Evolutionary conservation across 129 eudicot genomes (phyloP).

Genomic region (Centaurea solstitialis): DNA sequence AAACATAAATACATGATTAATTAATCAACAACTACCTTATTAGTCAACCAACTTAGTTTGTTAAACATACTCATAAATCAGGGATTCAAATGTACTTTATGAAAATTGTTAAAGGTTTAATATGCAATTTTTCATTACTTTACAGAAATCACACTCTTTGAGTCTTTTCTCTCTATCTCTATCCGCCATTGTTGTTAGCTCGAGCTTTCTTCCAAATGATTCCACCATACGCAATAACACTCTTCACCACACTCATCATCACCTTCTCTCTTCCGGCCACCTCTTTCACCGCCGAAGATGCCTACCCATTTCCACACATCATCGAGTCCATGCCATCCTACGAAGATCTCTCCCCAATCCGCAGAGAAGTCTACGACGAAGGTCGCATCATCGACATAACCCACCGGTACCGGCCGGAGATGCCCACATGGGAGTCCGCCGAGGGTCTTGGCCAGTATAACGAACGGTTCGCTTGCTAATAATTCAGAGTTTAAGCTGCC

Average conservation of each 20-base stretch:
- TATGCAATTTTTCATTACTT: not conserved
- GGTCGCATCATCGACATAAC: constrained; percentile 51
- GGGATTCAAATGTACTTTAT: not conserved
- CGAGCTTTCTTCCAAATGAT: constrained; percentile 5
- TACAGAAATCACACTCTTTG: not conserved
- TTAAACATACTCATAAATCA: no score
- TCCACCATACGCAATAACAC: not conserved
- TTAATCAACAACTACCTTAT: no score
- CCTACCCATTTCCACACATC: constrained; percentile 26
- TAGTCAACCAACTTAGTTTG: no score
- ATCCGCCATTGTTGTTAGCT: constrained; percentile 20
- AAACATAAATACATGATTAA: no score
- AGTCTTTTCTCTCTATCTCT: not conserved
- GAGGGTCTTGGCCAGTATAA: constrained; percentile 54
- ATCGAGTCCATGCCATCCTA: constrained; percentile 8
- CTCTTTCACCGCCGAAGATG: constrained; percentile 10
- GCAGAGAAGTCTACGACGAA: constrained; percentile 39
- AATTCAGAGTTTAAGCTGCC: constrained; percentile 47
- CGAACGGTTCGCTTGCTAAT: constrained; percentile 42
- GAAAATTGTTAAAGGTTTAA: not conserved
- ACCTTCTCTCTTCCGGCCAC: not conserved
- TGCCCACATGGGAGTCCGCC: constrained; percentile 50
- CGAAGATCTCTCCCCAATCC: constrained; percentile 23
- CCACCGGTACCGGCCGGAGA: constrained; percentile 37
- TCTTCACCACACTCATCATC: constrained; percentile 3